phyloP scores from a whole-genome alignment of 2,329 filamentous ascomycete species.

The Tolypocladium inflatum region DNA sequence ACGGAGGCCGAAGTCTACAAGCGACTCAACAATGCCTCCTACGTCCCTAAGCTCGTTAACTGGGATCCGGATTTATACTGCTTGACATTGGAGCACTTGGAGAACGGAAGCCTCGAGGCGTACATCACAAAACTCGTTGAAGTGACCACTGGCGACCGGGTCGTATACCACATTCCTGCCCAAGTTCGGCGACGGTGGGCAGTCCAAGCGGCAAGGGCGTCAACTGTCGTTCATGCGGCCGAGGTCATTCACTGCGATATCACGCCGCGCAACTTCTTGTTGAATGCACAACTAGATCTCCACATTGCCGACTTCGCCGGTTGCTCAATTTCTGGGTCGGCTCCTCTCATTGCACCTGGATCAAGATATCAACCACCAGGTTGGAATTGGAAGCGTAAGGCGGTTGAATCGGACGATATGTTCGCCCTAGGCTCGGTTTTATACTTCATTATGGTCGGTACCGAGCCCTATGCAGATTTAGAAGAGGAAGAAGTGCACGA shows the following conservation, averaged over 20 bases:
- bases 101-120: no score
- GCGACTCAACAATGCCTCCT: no score
- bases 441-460: conserved; percentile 23
- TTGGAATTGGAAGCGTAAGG: conserved; percentile 14
- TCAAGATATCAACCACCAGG: conserved; percentile 13
- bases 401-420: conserved; percentile 18
- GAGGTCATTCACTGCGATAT: conserved; percentile 30
- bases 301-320: conserved; percentile 26
- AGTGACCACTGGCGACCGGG: no score
- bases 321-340: conserved; percentile 16
- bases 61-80: no score
- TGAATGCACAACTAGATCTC: conserved; percentile 22
- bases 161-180: conserved; percentile 2
- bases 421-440: conserved; percentile 24
- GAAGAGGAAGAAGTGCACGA: conserved; percentile 13
- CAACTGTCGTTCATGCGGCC: conserved; percentile 23
- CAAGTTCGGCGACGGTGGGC: conserved; percentile 17
- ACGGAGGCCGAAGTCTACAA: no score
- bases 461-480: conserved; percentile 18
- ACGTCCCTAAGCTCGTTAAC: no score
- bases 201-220: conserved; percentile 20
- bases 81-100: no score
- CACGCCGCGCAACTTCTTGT: conserved; percentile 24
- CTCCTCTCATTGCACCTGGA: conserved; percentile 11
- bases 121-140: no score